Evolutionary conservation across 1,284 basidiomycete species (phyloP), one percentile per base, ranked within the genome.

Genomic region (Erythrobasidium hasegawianum): DNA sequence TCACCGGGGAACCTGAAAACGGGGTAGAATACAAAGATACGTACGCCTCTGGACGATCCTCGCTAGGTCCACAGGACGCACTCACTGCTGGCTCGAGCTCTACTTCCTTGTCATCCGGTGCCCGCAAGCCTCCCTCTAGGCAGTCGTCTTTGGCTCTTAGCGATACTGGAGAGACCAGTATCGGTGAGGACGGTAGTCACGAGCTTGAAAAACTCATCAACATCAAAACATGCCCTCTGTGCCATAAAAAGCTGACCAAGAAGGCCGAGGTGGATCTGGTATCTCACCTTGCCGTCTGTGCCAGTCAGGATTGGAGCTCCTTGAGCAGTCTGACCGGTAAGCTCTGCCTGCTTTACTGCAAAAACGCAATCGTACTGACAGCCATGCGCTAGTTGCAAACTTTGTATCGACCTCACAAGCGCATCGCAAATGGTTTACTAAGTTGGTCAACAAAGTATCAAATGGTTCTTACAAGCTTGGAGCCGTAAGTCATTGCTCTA

Each of bases 381-480:
- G n/a, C n/a, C n/a, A n/a, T n/a, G n/a, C n/a, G n/a, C n/a, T n/a
- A 29, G 92, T 94, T 16, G 86, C 88, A n/a, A 95, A 93, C 75
- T 98, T 92, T 73, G 94, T 97, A 1, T 98, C 95, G 0, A 88
- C 90, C 14, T 87, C 83, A 71, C 95, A 98, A 79, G 95, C 96
- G 59, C 94, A 97, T 79, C 83, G 95, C 74, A 98, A 98, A 79
- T 96, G 91, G 87, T 88, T 94, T 73, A 92, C 90, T 66, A 93
- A 90, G 80, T 83, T 96, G 47, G 82, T 96, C 69, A 64, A 53
- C 1, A 72, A 72, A 52, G 71, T 71, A 1, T 87, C 87, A 0
- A 83, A 84, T 68, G 94, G 94, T 1, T 83, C 88, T 69, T 97
- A 97, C 79, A 86, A 84, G 71, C 83, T 97, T 33, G 94, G 94